Base-by-base conservation (phyloP, 2,329 filamentous ascomycete species). In the Hypoxylon sp. region DNA sequence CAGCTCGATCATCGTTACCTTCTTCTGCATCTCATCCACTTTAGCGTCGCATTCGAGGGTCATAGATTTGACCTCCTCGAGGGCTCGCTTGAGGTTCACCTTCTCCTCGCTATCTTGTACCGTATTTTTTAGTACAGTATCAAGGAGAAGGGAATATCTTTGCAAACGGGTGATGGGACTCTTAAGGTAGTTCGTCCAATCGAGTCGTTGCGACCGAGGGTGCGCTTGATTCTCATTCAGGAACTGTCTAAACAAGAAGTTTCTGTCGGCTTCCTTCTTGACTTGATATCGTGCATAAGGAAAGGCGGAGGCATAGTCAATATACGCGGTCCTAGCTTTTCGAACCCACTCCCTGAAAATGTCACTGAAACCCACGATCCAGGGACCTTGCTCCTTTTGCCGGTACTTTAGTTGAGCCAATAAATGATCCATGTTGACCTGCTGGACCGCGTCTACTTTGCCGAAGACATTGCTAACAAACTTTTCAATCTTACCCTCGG, bases 311-410 rank as follows among this genome's bases (percentile, higher is more conserved):
- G 95, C 95, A 79, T 98, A 99, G 65, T 97, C 94, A 67, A 98
- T 90, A 78, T 98, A 99, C 10, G 93, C 91, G 2, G 87, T 84
- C 79, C 91, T 94, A 33, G 96, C 96, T 80, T 98, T 98, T 70
- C 96, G 89, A 69, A 98, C 97, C 96, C 96, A 99, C 81, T 99
- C 96, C 65, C 96, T 87, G 84, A 99, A 98, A 54, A 99, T 93
- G 76, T 98, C 96, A 78, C 94, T 98, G 81, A 98, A 98, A 2
- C 96, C 96, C 11, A 88, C 86, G 65, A 99, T 91, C 90, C 94
- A 99, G 0, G 96, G 96, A 0, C 96, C 96, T 81, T 99, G 95
- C 78, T 98, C 96, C 76, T 96, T 92, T 79, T 99, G 96, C 26
- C 96, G 90, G 78, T 98, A 99, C 77, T 98, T 98, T 74, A 99